Conservation (phyloP, 2,329 filamentous ascomycete species). For the Xylariaceae sp. region DNA sequence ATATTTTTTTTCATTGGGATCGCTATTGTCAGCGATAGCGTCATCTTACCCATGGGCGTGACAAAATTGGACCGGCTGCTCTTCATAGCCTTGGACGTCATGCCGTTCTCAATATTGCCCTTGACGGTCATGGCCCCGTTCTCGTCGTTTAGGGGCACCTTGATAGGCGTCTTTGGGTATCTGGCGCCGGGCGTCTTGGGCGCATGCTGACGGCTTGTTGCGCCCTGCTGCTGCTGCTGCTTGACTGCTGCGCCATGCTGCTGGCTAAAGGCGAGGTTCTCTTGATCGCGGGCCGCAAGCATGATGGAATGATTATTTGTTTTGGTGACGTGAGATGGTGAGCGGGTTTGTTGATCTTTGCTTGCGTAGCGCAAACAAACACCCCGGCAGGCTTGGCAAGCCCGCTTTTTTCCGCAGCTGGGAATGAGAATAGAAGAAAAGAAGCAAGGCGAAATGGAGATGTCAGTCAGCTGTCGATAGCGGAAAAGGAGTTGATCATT, state of each 20-base stretch:
- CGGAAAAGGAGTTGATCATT: constrained; percentile 1
- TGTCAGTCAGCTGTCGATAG: not conserved
- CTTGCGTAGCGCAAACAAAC: not conserved
- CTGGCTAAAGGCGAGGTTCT: constrained; percentile 75
- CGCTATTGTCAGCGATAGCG: not conserved
- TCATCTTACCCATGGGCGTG: constrained; percentile 69
- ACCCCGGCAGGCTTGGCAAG: constrained; percentile 2
- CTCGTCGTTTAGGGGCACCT: constrained; percentile 74
- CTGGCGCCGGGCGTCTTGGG: constrained; percentile 70
- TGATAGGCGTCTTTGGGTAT: constrained; percentile 77
- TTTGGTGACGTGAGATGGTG: too few relatives aligned
- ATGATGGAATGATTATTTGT: constrained; percentile 39
- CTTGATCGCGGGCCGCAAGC: constrained; percentile 78
- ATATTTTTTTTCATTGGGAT: not conserved
- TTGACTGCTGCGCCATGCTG: constrained; percentile 68
- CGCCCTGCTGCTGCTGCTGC: constrained; percentile 46
- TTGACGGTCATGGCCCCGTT: constrained; percentile 53
- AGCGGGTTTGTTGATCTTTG: constrained; percentile 3
- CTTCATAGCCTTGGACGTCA: constrained; percentile 44
- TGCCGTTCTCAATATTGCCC: constrained; percentile 28
- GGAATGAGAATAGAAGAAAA: too few relatives aligned
- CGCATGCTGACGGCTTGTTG: constrained; percentile 35
- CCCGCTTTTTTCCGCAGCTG: not conserved
- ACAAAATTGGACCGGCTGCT: constrained; percentile 61
- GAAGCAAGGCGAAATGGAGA: not conserved